phyloP scores from a whole-genome alignment of 345 rosid genomes.

The Pugionium dolabratum region DNA sequence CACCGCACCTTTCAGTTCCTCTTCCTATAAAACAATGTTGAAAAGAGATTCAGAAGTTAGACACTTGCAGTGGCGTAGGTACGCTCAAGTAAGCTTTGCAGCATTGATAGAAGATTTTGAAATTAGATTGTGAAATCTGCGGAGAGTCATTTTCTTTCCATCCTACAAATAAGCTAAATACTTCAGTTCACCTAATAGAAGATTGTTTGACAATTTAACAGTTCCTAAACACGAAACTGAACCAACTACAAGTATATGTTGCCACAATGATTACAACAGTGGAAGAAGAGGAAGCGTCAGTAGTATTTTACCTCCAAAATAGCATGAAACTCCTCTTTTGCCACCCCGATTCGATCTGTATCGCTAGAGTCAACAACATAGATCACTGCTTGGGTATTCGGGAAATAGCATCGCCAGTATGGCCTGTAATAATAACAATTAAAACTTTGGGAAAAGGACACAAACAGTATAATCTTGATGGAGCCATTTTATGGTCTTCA shows the following conservation, averaged over 20 bases:
- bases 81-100: not conserved
- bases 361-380: constrained; percentile 69
- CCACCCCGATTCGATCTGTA: constrained; percentile 52
- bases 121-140: not conserved
- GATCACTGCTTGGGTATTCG: constrained; percentile 50
- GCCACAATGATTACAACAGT: too few species aligned
- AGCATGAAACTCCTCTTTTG: constrained; percentile 66
- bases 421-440: constrained; percentile 50
- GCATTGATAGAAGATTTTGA: not conserved
- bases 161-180: not conserved
- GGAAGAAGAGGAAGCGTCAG: constrained; percentile 4
- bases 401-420: constrained; percentile 73
- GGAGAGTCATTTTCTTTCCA: not conserved
- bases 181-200: constrained; percentile 11
- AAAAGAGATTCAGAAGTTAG: constrained; percentile 5
- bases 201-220: not conserved
- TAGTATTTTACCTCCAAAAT: constrained; percentile 51
- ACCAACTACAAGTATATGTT: too few species aligned
- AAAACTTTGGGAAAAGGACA: not conserved
- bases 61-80: not conserved
- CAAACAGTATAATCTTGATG: constrained; percentile 5
- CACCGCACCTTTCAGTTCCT: constrained; percentile 55
- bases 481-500: not conserved
- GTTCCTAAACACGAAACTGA: constrained; percentile 12
- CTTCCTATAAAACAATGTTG: constrained; percentile 43